Base-by-base conservation (phyloP, 1,284 basidiomycete genomes). In the Thelephora terrestris region DNA sequence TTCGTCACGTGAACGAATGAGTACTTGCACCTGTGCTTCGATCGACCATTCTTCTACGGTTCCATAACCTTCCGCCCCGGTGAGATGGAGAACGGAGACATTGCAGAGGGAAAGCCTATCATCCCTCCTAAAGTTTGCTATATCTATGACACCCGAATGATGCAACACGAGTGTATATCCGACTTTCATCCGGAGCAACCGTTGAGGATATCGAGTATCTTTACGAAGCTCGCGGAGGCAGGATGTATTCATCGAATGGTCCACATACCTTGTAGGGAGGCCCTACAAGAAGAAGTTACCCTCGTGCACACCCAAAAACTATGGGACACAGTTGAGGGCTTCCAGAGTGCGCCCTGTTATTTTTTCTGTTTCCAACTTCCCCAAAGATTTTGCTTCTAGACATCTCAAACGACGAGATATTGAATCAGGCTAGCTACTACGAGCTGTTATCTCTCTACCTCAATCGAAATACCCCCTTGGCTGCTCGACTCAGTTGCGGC, bases 371-470 rank as follows among this genome's bases (percentile, higher is more conserved):
- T 40, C 25, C 47, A 46, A 49, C 48, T 51, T 61, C 45, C 14
- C 57, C 42, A 50, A 62, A 48, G 49, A 52, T 39, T 50, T 42
- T 53, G 46, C 32, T 56, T 51, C 32, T 61, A 94, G 85, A 75
- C 39, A 76, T 91, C 71, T 74, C 75, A 12, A 71, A 79, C 50
- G 79, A 93, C 64, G 77, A 87, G 50, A 81, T 89, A 43, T 65
- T 74, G 43, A 78, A 85, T 53, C 82, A 86, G 1, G 78, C 79
- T 54, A 73, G 75, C 14, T 93, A 88, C 62, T 96, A 95, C 64
- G 89, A 92, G 47, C 79, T 83, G 34, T 70, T 94, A 20, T 98
- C 94, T 16, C 79, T 99, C 16, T 99, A 98, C 67, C 84, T 98
- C 48, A 89, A 89, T 68, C 77, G 79, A 42, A 78, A 82, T 38